A percentile compares a stretch with the other conserved stretches of the same genome.
These are phyloP conservation scores for Massariosphaeria phaeospora DNA, from an alignment of 495 filamentous ascomycete genomes.

Conservation along the genomic window DNA sequence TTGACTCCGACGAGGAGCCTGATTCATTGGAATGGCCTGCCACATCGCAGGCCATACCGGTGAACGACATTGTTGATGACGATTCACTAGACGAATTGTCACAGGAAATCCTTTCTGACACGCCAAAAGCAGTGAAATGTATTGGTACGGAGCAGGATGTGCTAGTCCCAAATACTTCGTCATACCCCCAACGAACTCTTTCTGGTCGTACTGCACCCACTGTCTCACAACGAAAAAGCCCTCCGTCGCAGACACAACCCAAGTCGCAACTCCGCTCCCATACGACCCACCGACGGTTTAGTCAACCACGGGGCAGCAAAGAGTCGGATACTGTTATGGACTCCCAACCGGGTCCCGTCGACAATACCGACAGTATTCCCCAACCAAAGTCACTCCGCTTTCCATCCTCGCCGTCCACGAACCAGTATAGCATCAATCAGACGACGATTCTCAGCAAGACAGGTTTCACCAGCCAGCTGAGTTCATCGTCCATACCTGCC, in stretches of 20 bases:
- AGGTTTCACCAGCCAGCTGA: constrained; percentile 18
- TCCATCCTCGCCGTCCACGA: constrained; percentile 24
- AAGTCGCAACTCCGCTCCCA: background rate
- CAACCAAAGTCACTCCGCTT: constrained; percentile 12
- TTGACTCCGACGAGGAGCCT: constrained; percentile 16
- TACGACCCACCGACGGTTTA: background rate
- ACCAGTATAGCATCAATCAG: constrained; percentile 31
- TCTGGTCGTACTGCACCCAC: constrained; percentile 14
- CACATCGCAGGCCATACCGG: constrained; percentile 17
- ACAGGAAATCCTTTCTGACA: constrained; percentile 6
- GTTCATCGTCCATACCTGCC: constrained; percentile 24
- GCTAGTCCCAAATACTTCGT: constrained; percentile 33
- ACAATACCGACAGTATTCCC: background rate
- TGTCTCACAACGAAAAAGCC: constrained; percentile 6
- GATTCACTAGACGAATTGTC: constrained; percentile 25
- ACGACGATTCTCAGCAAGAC: constrained; percentile 15
- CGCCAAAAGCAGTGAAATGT: constrained; percentile 2
- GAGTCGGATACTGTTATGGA: constrained; percentile 36
- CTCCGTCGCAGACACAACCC: constrained; percentile 10
- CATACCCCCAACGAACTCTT: constrained; percentile 14
- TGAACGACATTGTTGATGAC: background rate
- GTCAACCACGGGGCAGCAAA: constrained; percentile 21
- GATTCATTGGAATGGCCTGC: constrained; percentile 32
- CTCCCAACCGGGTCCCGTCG: constrained; percentile 33
- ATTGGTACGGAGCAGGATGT: constrained; percentile 1